A percentile compares a stretch with the other conserved stretches of the same genome.
phyloP scores from a whole-genome alignment of 176 grass and related monocot species.

The Carex scoparia region DNA sequence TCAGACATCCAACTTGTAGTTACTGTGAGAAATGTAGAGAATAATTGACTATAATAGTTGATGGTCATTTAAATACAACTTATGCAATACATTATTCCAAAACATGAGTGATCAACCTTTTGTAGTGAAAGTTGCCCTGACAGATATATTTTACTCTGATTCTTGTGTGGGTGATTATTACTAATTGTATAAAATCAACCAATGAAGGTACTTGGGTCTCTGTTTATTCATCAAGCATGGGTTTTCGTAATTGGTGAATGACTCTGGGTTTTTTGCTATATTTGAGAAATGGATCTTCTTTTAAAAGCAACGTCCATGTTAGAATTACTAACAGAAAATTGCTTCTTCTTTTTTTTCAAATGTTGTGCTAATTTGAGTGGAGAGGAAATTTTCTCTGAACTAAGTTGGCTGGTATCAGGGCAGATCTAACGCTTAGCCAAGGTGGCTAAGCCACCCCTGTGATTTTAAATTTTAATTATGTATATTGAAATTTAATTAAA shows the following conservation, averaged over 20 bases:
- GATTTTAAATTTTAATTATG: too few species aligned
- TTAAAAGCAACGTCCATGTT: neutral
- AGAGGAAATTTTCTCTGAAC: neutral
- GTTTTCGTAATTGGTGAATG: neutral
- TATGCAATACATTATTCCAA: neutral
- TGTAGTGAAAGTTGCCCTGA: neutral
- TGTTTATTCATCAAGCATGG: neutral
- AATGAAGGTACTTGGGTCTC: neutral
- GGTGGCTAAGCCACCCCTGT: too few species aligned
- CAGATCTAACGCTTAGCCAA: too few species aligned
- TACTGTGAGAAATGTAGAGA: neutral
- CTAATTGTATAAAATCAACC: neutral
- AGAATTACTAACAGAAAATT: neutral
- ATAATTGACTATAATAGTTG: neutral
- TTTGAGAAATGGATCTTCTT: conserved; percentile 1
- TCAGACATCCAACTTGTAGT: neutral
- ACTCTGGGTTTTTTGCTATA: neutral
- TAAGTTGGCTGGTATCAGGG: neutral
- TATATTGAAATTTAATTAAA: too few species aligned
- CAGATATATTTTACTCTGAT: neutral
- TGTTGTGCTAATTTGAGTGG: neutral
- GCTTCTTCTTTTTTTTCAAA: neutral
- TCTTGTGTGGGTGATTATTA: neutral
- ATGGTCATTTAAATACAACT: neutral
- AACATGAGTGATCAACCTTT: neutral